Evolutionary conservation across 805 yeast species (phyloP), one percentile per base, ranked within the genome.

Genomic region (Sugiyamaella smithiae): DNA sequence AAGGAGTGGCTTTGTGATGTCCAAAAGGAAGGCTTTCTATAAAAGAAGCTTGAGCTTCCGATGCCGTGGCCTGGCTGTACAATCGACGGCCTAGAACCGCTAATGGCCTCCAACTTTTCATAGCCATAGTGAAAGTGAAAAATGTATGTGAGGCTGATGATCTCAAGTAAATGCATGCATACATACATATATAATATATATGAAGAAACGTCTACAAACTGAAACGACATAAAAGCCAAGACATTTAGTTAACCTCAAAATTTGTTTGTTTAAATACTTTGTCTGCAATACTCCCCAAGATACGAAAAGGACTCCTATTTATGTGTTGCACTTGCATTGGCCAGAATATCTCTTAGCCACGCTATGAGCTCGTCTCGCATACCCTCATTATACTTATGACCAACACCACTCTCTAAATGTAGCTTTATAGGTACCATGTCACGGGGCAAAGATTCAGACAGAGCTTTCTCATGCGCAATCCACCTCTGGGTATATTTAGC

Each of bases 1-100:
- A 85, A 23, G 93, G 65, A 49, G 58, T 55, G 17, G 52, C 57
- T 12, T 46, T 41, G 12, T 20, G 43, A 8, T 14, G 20, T 5
- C 38, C 38, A 35, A 35, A 35, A 14, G 38, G 38, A 14, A 35
- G 38, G 4, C 11, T 3, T 6, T 4, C 38, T 5, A 35, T 16
- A 14, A 19, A n/a, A 16, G 57, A 61, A 20, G 57, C 49, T 6
- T 22, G 41, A 9, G 37, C 5, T 2, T 45, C 28, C 14, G 23
- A 28, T 24, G 26, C 35, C 12, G 41, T 26, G 23, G 46, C 46
- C 4, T n/a, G 9, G 33, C 40, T 25, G 40, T 38, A n/a, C 35
- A 12, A 7, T 24, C 40, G 36, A 14, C 33, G 23, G 38, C 24
- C 25, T 17, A 32, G 31, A 37, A 45, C 36, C 16, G 35, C 38